These are phyloP conservation scores for Phytophthora cryptogea DNA, from an alignment of 352 stramenopile genomes.

Conservation along the genomic window DNA sequence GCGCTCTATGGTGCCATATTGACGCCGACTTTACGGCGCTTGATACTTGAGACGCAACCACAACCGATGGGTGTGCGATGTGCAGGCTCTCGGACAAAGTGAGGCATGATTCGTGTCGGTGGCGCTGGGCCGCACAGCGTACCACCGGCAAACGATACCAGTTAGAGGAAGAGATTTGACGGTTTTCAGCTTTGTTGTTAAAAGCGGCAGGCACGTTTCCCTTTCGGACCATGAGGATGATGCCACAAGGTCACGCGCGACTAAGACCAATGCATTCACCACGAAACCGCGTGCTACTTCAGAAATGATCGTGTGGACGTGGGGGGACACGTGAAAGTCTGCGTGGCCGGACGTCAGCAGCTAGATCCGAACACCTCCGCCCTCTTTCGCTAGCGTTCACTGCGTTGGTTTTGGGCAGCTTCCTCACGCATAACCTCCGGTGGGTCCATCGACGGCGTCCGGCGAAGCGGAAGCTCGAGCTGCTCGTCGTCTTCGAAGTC, in stretches of 20 bases:
- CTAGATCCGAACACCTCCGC: conserved; percentile 5
- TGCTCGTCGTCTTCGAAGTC: conserved; percentile 55
- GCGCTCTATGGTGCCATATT: no score
- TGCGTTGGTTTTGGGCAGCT: conserved; percentile 1
- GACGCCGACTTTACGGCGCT: not conserved
- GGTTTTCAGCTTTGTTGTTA: not conserved
- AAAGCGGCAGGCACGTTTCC: not conserved
- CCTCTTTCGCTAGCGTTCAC: conserved; percentile 1
- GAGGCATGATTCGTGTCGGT: conserved; percentile 12
- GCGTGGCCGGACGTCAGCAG: not conserved
- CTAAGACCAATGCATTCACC: conserved; percentile 6
- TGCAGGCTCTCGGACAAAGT: conserved; percentile 2
- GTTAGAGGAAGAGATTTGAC: not conserved
- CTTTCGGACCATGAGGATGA: conserved; percentile 2
- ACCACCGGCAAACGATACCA: conserved; percentile 5
- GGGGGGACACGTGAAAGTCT: not conserved
- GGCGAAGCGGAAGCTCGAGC: conserved; percentile 31
- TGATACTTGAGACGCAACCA: conserved; percentile 8
- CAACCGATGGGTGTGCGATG: conserved; percentile 17
- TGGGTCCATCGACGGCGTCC: not conserved
- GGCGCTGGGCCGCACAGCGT: not conserved
- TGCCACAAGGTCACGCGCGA: conserved; percentile 9
- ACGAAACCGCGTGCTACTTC: conserved; percentile 1
- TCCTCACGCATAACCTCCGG: not conserved
- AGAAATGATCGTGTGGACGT: conserved; percentile 6